Percentiles rank a stretch among this genome's conserved stretches.
These are phyloP conservation scores for Pholiota adiposa DNA, from an alignment of 1,284 basidiomycete species.

Conservation along the genomic window DNA sequence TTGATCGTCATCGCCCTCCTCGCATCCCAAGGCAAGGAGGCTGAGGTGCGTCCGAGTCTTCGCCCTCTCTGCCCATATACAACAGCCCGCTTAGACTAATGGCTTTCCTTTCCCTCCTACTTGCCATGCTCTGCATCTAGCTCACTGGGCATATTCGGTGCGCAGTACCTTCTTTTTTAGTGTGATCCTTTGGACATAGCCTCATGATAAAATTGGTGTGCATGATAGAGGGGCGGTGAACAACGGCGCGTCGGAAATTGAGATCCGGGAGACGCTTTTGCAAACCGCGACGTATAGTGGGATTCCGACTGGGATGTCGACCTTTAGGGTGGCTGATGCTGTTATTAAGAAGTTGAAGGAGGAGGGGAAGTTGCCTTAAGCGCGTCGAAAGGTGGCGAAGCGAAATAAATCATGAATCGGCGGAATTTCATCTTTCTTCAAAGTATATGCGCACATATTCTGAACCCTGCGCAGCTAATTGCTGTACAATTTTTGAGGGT, in stretches of 20 bases:
- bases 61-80: neutral
- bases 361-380: slow-evolving; percentile 33
- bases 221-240: slow-evolving; percentile 39
- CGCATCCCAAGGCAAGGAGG: slow-evolving; percentile 43
- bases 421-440: too few relatives aligned
- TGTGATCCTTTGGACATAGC: neutral
- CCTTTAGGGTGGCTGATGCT: slow-evolving; percentile 43
- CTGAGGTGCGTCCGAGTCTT: slow-evolving; percentile 34
- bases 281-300: slow-evolving; percentile 45
- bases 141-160: slow-evolving; percentile 43
- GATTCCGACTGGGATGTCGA: slow-evolving; percentile 44
- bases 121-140: slow-evolving; percentile 18
- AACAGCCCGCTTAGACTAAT: neutral
- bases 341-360: slow-evolving; percentile 40
- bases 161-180: neutral
- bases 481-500: too few relatives aligned
- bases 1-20: slow-evolving; percentile 45
- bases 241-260: slow-evolving; percentile 43
- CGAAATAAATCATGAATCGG: neutral
- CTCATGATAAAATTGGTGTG: neutral
- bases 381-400: neutral
- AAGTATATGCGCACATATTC: too few relatives aligned
- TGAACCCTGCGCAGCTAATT: too few relatives aligned
- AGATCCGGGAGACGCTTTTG: slow-evolving; percentile 45
- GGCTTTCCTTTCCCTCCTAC: neutral